Evolutionary conservation across 1,284 basidiomycete genomes (phyloP).

Genomic region (Microbotryomycetes sp.): DNA sequence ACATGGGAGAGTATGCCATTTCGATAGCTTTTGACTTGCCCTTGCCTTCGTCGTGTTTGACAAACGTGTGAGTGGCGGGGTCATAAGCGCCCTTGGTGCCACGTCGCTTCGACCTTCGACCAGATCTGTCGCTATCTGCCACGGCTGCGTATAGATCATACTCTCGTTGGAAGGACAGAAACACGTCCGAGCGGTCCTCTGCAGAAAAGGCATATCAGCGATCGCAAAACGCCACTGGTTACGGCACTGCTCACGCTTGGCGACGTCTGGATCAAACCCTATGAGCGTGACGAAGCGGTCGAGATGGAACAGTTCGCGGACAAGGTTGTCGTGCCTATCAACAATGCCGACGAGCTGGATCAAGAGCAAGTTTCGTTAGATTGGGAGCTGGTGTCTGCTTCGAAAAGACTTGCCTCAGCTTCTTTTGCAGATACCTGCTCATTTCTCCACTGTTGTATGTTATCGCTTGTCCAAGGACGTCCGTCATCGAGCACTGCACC

Average conservation of each 20-base stretch:
- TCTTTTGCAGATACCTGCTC: background rate
- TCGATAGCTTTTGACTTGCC: conserved; percentile 19
- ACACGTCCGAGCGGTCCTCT: conserved; percentile 61
- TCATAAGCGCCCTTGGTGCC: conserved; percentile 47
- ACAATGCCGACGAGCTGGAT: conserved; percentile 21
- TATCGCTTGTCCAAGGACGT: background rate
- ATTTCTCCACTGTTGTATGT: background rate
- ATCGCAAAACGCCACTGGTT: background rate
- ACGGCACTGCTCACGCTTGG: conserved; percentile 46
- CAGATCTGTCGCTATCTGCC: conserved; percentile 17
- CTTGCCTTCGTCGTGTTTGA: conserved; percentile 9
- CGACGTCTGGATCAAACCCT: conserved; percentile 63
- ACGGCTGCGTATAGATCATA: conserved; percentile 45
- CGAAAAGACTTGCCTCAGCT: background rate
- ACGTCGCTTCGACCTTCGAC: conserved; percentile 58
- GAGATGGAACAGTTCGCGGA: conserved; percentile 78
- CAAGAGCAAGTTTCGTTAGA: too few relatives aligned
- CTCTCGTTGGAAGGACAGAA: conserved; percentile 57
- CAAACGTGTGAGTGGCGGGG: background rate
- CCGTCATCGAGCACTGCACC: background rate
- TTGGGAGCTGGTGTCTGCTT: too few relatives aligned
- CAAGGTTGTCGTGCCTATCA: conserved; percentile 43
- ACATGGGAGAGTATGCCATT: background rate
- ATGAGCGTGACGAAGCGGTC: conserved; percentile 67
- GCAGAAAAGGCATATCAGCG: background rate